Evolutionary conservation across 495 filamentous ascomycete species (phyloP), one percentile per base, ranked within the genome.

Genomic region (Lasiosphaeria ovina): DNA sequence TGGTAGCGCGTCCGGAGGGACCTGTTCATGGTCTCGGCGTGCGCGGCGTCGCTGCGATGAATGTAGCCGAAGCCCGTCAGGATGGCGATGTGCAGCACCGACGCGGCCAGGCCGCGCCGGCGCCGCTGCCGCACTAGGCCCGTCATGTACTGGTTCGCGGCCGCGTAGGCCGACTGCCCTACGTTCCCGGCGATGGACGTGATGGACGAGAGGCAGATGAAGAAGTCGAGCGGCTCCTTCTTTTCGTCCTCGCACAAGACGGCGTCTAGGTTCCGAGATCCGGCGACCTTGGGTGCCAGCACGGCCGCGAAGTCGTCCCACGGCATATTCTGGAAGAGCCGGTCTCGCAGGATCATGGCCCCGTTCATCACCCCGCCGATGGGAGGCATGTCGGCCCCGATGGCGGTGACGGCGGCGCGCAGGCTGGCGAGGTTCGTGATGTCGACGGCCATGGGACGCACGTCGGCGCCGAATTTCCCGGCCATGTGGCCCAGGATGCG

Each of bases 151-250:
- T 77, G 76, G 65, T 86, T 87, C 17, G 79, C 83, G 3, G 82
- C 81, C 9, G 79, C 74, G 64, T 89, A 89, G 11, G 77, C 79
- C n/a, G 79, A 72, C 69, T 89, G 86, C 0, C 80, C 79, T 24
- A 69, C 59, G 48, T 72, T 79, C 6, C 86, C 86, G 35, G 83
- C 64, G 3, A 82, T 67, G 45, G 67, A 16, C 9, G 47, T 31
- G 79, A 50, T 76, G 7, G 64, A 65, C n/a, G 64, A 65, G 45
- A 87, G 69, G 47, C 77, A 71, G 51, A 86, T 66, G 64, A 89
- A 88, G 72, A 88, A 89, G 61, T 87, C 85, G 2, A 88, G 71
- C 31, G 65, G 51, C 14, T 7, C 5, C 5, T 7, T 7, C 7
- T 48, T 3, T 14, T 47, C 44, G 11, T 70, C 59, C 12, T 48